A percentile compares a stretch with the other conserved stretches of the same genome.
Evolutionary conservation across 768 basidiomycete genomes (phyloP).

Genomic region (Cytidiella melzeri): DNA sequence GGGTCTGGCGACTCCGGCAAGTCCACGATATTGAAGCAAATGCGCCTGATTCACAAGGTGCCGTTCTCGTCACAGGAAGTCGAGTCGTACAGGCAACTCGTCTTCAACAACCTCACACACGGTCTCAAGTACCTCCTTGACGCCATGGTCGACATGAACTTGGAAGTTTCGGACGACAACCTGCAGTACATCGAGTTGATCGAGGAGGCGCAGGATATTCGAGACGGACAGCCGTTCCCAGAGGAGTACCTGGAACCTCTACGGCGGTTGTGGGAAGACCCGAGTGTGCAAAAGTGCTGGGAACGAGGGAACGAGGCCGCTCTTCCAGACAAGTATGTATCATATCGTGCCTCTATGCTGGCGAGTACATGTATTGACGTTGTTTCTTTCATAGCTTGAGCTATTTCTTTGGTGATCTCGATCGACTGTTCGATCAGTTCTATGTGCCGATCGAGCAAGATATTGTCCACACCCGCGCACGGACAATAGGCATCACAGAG

Average conservation of each 20-base stretch:
- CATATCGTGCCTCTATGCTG: slow-evolving; percentile 4
- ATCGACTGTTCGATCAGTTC: slow-evolving; percentile 67
- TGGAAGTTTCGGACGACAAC: slow-evolving; percentile 64
- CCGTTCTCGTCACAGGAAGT: slow-evolving; percentile 79
- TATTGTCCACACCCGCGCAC: slow-evolving; percentile 78
- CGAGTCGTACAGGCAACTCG: slow-evolving; percentile 85
- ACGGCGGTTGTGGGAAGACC: slow-evolving; percentile 69
- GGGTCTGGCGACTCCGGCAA: slow-evolving; percentile 95
- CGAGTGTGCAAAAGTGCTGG: slow-evolving; percentile 69
- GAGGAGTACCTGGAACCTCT: slow-evolving; percentile 59
- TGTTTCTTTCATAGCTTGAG: slow-evolving; percentile 48
- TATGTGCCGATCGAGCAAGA: slow-evolving; percentile 82
- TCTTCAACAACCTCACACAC: slow-evolving; percentile 87
- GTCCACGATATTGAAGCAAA: slow-evolving; percentile 94
- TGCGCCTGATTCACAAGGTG: slow-evolving; percentile 89
- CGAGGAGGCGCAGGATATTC: slow-evolving; percentile 62
- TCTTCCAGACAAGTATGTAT: slow-evolving; percentile 74
- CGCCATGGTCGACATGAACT: slow-evolving; percentile 84
- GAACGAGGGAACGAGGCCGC: slow-evolving; percentile 85
- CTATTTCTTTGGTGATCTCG: slow-evolving; percentile 77
- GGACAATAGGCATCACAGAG: slow-evolving; percentile 89
- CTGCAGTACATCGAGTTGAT: slow-evolving; percentile 52
- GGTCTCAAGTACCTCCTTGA: slow-evolving; percentile 81
- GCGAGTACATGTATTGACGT: slow-evolving; percentile 1
- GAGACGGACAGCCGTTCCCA: slow-evolving; percentile 81